These are phyloP conservation scores for Lycium ferocissimum DNA, from an alignment of 257 asterid genomes.

Conservation along the genomic window DNA sequence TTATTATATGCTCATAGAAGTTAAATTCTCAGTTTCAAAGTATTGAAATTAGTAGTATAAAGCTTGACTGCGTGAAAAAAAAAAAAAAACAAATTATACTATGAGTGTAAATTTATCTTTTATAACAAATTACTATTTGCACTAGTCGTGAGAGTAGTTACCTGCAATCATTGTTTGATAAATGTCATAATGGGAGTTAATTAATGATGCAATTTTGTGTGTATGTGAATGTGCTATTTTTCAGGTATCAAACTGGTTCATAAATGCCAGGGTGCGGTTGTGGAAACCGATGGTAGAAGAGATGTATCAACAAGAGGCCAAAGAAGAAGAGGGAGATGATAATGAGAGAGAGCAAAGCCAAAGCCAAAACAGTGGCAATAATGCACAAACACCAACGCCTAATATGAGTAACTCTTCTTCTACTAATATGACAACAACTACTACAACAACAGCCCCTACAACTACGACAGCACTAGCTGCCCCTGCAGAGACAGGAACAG, in stretches of 20 bases:
- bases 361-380: slow-evolving; percentile 36
- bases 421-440: slow-evolving; percentile 37
- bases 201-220: not conserved
- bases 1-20: no score
- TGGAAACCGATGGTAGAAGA: slow-evolving; percentile 99
- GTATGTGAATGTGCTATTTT: slow-evolving; percentile 13
- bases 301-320: slow-evolving; percentile 96
- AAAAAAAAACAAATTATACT: no score
- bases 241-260: slow-evolving; percentile 99
- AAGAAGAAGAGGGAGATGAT: slow-evolving; percentile 59
- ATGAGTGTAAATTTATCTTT: not conserved
- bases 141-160: not conserved
- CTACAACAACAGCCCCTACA: slow-evolving; percentile 29
- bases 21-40: no score
- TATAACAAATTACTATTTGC: not conserved
- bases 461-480: slow-evolving; percentile 26
- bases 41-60: no score
- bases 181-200: not conserved
- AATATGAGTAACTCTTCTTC: slow-evolving; percentile 21
- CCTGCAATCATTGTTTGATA: not conserved
- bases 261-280: slow-evolving; percentile 98
- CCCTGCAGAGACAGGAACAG: slow-evolving; percentile 25
- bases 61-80: no score
- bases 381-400: slow-evolving; percentile 71
- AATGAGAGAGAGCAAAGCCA: slow-evolving; percentile 41